Evolutionary conservation across 2,329 filamentous ascomycete species (phyloP), one percentile per base, ranked within the genome.

Genomic region (Fusarium tuaranense): DNA sequence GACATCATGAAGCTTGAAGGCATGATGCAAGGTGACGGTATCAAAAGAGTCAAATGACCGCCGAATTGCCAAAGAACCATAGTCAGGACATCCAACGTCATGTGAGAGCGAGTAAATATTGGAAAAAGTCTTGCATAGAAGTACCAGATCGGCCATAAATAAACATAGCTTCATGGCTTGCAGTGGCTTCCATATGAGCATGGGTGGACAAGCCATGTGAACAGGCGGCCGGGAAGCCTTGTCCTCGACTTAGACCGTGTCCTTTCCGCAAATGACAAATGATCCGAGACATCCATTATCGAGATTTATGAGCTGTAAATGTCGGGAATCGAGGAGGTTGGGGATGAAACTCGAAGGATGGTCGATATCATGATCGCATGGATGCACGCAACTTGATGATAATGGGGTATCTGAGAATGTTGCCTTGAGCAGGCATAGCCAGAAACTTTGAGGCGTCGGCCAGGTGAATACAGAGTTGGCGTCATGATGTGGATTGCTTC

Each of bases 121-220:
- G 53, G 61, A 32, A 30, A 66, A 32, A 4, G 48, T 55, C 34
- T 16, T 18, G 46, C 38, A 61, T 20, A 25, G 22, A 48, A 32
- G 55, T 30, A 20, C 60, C 25, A 20, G 36, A 57, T 59, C 36
- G 44, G 30, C 36, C 60, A 18, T 25, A 46, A 25, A 41, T 48
- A 38, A 62, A 39, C 41, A 48, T 65, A 55, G 53, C 22, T 51
- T 70, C 48, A 63, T 75, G 69, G 63, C 57, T 72, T 74, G 69
- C 63, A 65, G 65, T 66, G 58, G 48, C 62, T 70, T 65, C 55
- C 53, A 63, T 12, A 27, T 27, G 46, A 66, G 38, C 20, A 67
- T 57, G 14, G 22, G 36, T 34, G 34, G 51, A 55, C 38, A 46
- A 41, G 39, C 25, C 39, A 44, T 38, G 30, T 32, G 41, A 57